Base-by-base conservation (phyloP, 1,284 basidiomycete species). In the Trichosporon faecale region DNA sequence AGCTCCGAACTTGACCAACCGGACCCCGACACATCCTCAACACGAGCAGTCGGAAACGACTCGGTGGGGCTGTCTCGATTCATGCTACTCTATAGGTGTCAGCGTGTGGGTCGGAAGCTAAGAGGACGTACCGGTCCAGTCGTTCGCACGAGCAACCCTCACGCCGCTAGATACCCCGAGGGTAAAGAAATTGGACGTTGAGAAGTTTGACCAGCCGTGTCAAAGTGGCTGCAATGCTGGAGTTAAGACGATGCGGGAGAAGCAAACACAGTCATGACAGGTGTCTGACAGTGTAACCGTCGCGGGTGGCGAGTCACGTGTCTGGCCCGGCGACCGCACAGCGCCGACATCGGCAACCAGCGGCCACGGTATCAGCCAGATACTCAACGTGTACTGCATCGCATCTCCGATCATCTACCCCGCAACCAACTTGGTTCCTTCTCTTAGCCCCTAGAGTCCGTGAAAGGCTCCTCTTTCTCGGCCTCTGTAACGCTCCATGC, bases 1-100 rank as follows among this genome's bases (percentile, higher is more conserved):
- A 61, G 31, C 18, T 69, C 67, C 9, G 67, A 67, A 52, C 67
- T 69, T 31, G 66, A 65, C 40, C 66, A 67, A 16, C n/a, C 23
- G 7, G 35, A 25, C 0, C 44, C 3, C 9, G 64, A 66, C 0
- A 27, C 11, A 5, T 64, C 35, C 7, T 71, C 67, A 0, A 46
- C 23, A 9, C 60, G 65, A 31, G 16, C 37, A 40, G 37, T 14
- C 16, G n/a, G n/a, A n/a, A 12, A 40, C 16, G 11, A 14, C 33
- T 40, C 12, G 4, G 9, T 14, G 14, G 37, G 16, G 16, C 4
- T 40, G 37, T 14, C 37, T 9, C 14, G 37, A 40, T n/a, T 44
- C 40, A 44, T 44, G 40, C 5, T 44, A 18, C 40, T 44, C 7
- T 40, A 14, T 7, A 40, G 12, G 37, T 33, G 37, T 33, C 33